Evolutionary conservation across 1,139 yeast species (phyloP).

Genomic region (Hyphopichia burtonii): DNA sequence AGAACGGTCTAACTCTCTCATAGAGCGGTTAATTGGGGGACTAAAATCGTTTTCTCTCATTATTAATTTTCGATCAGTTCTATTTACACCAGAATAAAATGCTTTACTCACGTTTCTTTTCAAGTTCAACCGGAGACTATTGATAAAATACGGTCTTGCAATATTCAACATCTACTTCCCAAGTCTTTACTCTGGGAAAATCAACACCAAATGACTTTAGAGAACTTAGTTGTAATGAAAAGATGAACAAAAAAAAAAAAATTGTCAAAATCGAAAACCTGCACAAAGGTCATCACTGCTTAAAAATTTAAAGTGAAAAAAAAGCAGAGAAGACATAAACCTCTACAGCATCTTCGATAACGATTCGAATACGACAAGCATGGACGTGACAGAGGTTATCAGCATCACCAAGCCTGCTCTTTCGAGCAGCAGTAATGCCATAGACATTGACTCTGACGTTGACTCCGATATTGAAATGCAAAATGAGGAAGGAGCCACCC

Average conservation of each 20-base stretch:
- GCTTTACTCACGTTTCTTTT: neutral
- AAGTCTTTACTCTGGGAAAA: neutral
- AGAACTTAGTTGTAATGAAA: too few relatives aligned
- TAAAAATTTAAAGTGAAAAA: neutral
- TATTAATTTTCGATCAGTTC: conserved; percentile 23
- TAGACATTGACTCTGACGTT: conserved; percentile 10
- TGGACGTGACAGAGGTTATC: conserved; percentile 34
- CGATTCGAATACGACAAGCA: too few relatives aligned
- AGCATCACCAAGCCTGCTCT: conserved; percentile 34
- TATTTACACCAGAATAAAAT: conserved; percentile 10
- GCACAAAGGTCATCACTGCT: conserved; percentile 2
- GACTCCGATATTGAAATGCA: conserved; percentile 34
- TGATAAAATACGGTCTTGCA: neutral
- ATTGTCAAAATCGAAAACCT: conserved; percentile 1
- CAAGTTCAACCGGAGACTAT: neutral
- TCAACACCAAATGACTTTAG: too few relatives aligned
- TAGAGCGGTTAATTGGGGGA: conserved; percentile 70
- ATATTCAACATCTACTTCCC: neutral
- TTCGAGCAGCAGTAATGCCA: conserved; percentile 10
- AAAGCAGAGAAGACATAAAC: neutral
- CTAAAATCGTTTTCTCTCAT: conserved; percentile 34
- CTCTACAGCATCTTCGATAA: too few relatives aligned
- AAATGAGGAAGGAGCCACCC: conserved; percentile 18
- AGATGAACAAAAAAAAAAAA: neutral
- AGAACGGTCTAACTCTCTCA: conserved; percentile 64